A percentile compares a stretch with the other conserved stretches of the same genome.
Evolutionary conservation across 306 rosid species (phyloP).

Genomic region (Citrullus colocynthis): DNA sequence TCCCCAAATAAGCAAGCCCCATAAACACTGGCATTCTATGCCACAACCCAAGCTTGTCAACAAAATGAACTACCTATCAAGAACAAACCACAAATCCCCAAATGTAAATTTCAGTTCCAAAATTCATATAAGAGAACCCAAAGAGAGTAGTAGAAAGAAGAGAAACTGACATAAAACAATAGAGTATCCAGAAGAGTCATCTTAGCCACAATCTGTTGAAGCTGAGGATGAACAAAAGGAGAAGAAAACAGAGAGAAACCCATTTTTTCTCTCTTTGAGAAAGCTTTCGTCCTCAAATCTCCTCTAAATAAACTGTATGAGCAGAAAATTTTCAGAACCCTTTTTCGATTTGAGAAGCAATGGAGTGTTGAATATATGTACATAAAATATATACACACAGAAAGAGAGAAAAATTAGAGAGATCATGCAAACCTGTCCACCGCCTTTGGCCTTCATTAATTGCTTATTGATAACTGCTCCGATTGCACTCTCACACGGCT

Average conservation of each 20-base stretch:
- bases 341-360: background rate
- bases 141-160: background rate
- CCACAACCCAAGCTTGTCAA: constrained; percentile 58
- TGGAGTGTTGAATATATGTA: background rate
- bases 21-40: constrained; percentile 53
- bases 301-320: background rate
- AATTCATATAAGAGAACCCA: background rate
- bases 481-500: background rate
- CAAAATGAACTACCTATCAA: constrained; percentile 35
- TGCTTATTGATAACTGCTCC: background rate
- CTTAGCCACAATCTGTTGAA: constrained; percentile 32
- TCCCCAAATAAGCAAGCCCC: constrained; percentile 49
- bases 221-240: constrained; percentile 41
- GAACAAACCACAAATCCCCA: background rate
- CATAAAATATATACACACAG: no score
- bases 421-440: constrained; percentile 6
- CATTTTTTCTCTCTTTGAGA: constrained; percentile 7
- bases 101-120: background rate
- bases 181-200: constrained; percentile 45
- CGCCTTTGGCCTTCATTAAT: background rate
- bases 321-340: background rate
- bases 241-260: constrained; percentile 24
- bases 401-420: background rate
- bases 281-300: background rate
- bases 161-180: constrained; percentile 33